Base-by-base conservation (phyloP, 208 protist species). In the Trypanosomatidae sp. region DNA sequence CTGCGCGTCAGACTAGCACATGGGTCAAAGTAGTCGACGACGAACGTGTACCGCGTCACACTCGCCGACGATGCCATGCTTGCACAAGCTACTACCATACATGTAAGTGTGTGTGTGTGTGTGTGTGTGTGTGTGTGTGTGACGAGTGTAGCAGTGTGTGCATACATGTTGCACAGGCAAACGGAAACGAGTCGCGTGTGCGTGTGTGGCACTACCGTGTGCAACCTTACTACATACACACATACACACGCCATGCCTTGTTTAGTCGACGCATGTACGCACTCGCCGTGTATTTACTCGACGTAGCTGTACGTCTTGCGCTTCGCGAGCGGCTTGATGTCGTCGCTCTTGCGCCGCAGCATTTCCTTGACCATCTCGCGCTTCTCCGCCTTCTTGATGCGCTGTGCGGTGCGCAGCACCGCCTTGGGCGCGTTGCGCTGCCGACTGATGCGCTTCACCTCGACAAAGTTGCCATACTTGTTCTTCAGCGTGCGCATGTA, bases 401-500 rank as follows among this genome's bases (percentile, higher is more conserved):
- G 66, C 39, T 64, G 51, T 13, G 71, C 64, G 7, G 66, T 64
- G 22, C 74, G 61, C 47, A 68, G 48, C 43, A 94, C 81, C 6
- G 61, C 59, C 62, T 94, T 94, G 0, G 86, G 86, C 21, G 82
- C 70, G 48, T 91, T 89, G 37, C 86, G 62, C 57, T 94, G 86
- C 41, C 85, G 88, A 53, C 58, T 74, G 59, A 94, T 94, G 20
- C 79, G 70, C 56, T 76, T 77, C 6, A 94, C 79, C 54, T 94
- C 86, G 19, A 82, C 35, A 52, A 94, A 91, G 57, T 77, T 74
- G 15, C 63, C 51, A 61, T 94, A 94, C 46, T 77, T 81, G 45
- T 86, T 61, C 56, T 91, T 91, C 7, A 94, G 49, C 33, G 79
- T 70, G 7, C 82, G 76, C 75, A 91, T 71, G 59, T 98, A 98